These are phyloP conservation scores for Calonectria henricotiae DNA, from an alignment of 2,329 filamentous ascomycete species.

Conservation along the genomic window DNA sequence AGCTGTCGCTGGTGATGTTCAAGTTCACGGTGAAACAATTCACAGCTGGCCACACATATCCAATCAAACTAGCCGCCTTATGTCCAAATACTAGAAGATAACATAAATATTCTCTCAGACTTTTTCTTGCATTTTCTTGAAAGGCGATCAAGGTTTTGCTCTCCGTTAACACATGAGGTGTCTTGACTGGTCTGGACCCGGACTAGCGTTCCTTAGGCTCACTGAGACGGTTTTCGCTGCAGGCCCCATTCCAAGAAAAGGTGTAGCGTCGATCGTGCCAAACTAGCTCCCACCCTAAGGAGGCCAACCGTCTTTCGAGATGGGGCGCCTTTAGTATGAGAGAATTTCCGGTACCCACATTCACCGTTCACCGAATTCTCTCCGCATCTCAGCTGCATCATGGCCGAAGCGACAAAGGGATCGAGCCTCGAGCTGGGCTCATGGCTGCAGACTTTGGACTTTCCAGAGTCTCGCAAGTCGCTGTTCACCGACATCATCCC, in stretches of 20 bases:
- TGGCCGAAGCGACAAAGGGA: slow-evolving; percentile 11
- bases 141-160: not conserved
- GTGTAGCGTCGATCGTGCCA: slow-evolving; percentile 17
- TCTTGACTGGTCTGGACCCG: slow-evolving; percentile 7
- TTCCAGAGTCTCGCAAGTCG: slow-evolving; percentile 25
- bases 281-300: slow-evolving; percentile 19
- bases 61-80: not conserved
- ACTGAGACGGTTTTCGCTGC: not conserved
- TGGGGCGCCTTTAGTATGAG: slow-evolving; percentile 14
- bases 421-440: slow-evolving; percentile 29
- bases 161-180: not conserved
- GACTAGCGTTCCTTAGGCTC: not conserved
- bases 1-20: not conserved
- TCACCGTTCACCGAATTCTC: slow-evolving; percentile 12
- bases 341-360: slow-evolving; percentile 20
- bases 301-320: slow-evolving; percentile 10
- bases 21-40: not conserved
- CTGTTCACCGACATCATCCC: slow-evolving; percentile 63
- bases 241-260: slow-evolving; percentile 16
- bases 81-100: not conserved
- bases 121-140: not conserved
- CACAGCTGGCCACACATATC: too few species aligned
- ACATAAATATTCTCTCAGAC: not conserved
- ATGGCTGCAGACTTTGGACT: slow-evolving; percentile 24
- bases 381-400: slow-evolving; percentile 6